Base-by-base conservation (phyloP, 1,284 basidiomycete species). In the Polyporus tsugae region DNA sequence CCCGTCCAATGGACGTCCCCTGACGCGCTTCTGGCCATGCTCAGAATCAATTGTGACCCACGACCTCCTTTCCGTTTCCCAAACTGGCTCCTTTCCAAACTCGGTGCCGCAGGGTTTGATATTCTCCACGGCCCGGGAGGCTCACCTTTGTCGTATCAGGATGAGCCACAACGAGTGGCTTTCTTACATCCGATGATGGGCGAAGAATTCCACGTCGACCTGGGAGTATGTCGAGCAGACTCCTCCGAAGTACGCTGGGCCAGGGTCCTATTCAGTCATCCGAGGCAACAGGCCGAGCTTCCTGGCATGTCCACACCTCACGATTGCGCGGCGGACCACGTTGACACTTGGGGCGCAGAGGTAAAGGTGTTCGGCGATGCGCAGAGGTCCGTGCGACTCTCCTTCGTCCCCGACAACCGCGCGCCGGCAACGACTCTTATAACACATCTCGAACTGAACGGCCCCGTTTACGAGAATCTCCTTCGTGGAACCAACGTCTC, bases 401-500 rank as follows among this genome's bases (percentile, higher is more conserved):
- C 60, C 15, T 58, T 66, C 41, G 38, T 39, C 4, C 65, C 22
- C 5, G 62, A 60, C 60, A n/a, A 6, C 4, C 22, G 41, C 39
- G n/a, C 33, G 10, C 59, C 64, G 3, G 17, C 4, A 6, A 33
- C 22, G 38, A 65, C 64, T 9, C 25, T 60, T 25, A 59, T 61
- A 19, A 29, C 57, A 2, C 59, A 55, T 22, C 19, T 61, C 15
- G 64, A 65, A 25, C 59, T 65, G 11, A 4, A 10, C 13, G 64
- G 64, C 6, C 7, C 7, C 6, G 59, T 55, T 5, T 65, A 61
- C 49, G 58, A 65, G 59, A 10, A 65, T 33, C 13, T 46, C 9
- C 59, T 62, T 39, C 2, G 38, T 15, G 10, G 46, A 17, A 17
- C 67, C 65, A 55, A 62, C 63, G n/a, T 65, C 62, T 35, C 63